phyloP scores from a whole-genome alignment of 2,329 filamentous ascomycete species.

The Blastomyces emzantsi region DNA sequence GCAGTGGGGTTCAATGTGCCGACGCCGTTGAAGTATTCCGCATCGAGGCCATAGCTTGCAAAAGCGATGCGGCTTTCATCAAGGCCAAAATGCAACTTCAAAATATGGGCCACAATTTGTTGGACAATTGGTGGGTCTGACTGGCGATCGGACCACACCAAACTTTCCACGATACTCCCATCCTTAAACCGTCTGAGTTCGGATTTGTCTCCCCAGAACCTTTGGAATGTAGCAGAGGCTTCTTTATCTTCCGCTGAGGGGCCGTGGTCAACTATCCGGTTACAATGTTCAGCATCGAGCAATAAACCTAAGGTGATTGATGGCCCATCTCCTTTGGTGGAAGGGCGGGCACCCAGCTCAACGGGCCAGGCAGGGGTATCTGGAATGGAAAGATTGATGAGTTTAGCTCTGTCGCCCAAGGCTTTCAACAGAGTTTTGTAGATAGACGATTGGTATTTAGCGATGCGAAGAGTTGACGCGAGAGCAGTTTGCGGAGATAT shows the following conservation, averaged over 20 bases:
- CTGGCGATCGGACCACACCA: slow-evolving; percentile 67
- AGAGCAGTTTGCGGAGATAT: slow-evolving; percentile 26
- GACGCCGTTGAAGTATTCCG: slow-evolving; percentile 28
- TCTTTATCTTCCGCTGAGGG: slow-evolving; percentile 78
- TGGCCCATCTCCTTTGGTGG: slow-evolving; percentile 19
- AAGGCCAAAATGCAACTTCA: slow-evolving; percentile 60
- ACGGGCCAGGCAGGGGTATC: slow-evolving; percentile 40
- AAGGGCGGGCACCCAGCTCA: slow-evolving; percentile 29
- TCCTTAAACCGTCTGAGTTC: slow-evolving; percentile 93
- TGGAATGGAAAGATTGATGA: slow-evolving; percentile 52
- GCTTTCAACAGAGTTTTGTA: slow-evolving; percentile 60
- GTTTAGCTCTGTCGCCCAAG: slow-evolving; percentile 62
- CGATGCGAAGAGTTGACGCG: slow-evolving; percentile 21
- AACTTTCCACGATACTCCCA: slow-evolving; percentile 83
- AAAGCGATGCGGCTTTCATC: slow-evolving; percentile 44
- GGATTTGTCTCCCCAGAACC: slow-evolving; percentile 91
- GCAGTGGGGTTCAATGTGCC: slow-evolving; percentile 19
- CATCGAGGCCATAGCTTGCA: slow-evolving; percentile 44
- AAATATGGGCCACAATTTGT: slow-evolving; percentile 66
- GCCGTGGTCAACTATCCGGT: slow-evolving; percentile 75
- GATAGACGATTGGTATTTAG: slow-evolving; percentile 33
- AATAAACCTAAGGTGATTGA: slow-evolving; percentile 55
- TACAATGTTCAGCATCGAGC: slow-evolving; percentile 62
- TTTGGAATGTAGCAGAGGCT: slow-evolving; percentile 69
- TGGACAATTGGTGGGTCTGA: slow-evolving; percentile 58